Percentiles rank a stretch among this genome's conserved stretches.
These are phyloP conservation scores for Cicer yamashitae DNA, from an alignment of 306 rosid genomes.

Conservation along the genomic window DNA sequence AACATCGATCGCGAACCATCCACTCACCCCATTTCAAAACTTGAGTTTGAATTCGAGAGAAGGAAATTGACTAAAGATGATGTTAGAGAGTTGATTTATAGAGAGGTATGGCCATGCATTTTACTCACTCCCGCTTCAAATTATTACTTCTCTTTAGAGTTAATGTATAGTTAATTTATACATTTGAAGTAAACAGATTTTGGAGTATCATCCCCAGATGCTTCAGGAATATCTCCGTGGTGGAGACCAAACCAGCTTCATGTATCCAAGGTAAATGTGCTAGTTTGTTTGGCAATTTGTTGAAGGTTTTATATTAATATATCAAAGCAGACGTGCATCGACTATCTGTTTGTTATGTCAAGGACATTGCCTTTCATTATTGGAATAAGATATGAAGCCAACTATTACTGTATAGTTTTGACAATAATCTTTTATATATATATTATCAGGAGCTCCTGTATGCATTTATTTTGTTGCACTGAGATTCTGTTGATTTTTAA, in stretches of 20 bases:
- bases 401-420: not conserved
- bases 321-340: constrained; percentile 28
- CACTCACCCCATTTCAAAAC: constrained; percentile 93
- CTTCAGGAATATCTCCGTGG: constrained; percentile 89
- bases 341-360: constrained; percentile 19
- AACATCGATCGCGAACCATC: constrained; percentile 87
- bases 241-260: constrained; percentile 95
- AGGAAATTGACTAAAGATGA: constrained; percentile 92
- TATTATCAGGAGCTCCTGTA: constrained; percentile 18
- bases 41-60: constrained; percentile 96
- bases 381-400: constrained; percentile 20
- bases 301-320: constrained; percentile 27
- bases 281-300: constrained; percentile 29
- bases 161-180: constrained; percentile 36
- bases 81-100: constrained; percentile 93
- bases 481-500: not conserved
- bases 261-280: constrained; percentile 89
- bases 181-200: constrained; percentile 66
- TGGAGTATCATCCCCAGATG: constrained; percentile 99
- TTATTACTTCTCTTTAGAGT: constrained; percentile 13
- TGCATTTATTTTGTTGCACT: constrained; percentile 26
- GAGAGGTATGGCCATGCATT: constrained; percentile 66
- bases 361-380: constrained; percentile 17
- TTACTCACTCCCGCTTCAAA: constrained; percentile 41
- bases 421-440: constrained; percentile 6